Conservation (phyloP, 352 stramenopile species). For the Phytophthora meadii region DNA sequence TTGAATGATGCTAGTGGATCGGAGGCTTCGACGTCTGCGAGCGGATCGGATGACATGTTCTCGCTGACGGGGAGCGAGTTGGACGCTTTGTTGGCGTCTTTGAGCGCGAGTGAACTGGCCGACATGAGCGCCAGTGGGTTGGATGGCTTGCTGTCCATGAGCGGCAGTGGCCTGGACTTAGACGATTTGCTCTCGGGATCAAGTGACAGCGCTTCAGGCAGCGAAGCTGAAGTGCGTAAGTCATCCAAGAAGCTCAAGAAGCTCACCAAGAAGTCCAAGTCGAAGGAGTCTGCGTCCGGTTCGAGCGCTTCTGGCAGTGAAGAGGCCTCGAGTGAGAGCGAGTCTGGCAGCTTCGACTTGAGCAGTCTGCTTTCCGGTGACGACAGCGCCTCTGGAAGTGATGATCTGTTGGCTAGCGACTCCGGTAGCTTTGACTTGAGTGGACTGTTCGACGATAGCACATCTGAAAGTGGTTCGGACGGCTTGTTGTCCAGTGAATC, state of each 20-base stretch:
- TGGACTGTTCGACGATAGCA: no score
- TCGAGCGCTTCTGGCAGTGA: neutral
- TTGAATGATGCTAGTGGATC: no score
- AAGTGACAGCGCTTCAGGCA: neutral
- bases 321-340: neutral
- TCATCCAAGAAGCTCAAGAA: neutral
- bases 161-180: neutral
- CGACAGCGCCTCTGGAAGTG: slow-evolving; percentile 11
- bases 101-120: neutral
- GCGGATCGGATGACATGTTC: neutral
- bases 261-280: neutral
- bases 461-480: neutral
- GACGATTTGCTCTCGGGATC: slow-evolving; percentile 2
- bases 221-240: neutral
- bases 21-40: neutral
- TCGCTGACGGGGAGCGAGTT: neutral
- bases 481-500: neutral
- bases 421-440: neutral
- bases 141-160: neutral
- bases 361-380: neutral
- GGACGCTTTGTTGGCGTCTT: neutral
- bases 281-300: neutral
- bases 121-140: neutral
- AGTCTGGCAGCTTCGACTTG: neutral
- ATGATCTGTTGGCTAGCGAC: neutral